Percentiles rank a stretch among this genome's conserved stretches.
Conservation (phyloP, 768 basidiomycete species). For the Boletus pseudopeckii region DNA sequence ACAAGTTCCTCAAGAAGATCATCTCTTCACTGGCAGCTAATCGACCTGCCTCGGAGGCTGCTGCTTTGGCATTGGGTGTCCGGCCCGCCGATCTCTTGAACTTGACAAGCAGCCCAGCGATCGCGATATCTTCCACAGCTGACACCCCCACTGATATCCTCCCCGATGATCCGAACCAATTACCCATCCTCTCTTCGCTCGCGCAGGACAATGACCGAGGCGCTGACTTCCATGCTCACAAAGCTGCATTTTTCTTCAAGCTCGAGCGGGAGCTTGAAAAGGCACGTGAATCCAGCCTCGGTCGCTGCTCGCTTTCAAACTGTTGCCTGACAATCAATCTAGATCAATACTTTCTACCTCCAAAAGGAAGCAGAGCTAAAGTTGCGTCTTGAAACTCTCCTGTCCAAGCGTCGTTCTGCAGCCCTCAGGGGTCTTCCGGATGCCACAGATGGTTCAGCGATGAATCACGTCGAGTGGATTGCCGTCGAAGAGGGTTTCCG, state of each 20-base stretch:
- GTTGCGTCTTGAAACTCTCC: constrained; percentile 84
- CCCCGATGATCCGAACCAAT: constrained; percentile 43
- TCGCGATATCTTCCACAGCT: constrained; percentile 23
- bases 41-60: constrained; percentile 87
- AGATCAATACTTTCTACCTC: constrained; percentile 98
- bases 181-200: constrained; percentile 59
- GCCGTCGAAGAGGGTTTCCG: constrained; percentile 97
- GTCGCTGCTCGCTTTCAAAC: constrained; percentile 3
- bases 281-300: constrained; percentile 41
- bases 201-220: constrained; percentile 71
- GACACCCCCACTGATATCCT: constrained; percentile 14
- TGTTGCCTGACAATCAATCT: constrained; percentile 5
- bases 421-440: constrained; percentile 71
- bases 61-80: constrained; percentile 77
- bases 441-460: constrained; percentile 52
- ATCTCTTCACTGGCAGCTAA: constrained; percentile 92
- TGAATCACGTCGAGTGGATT: constrained; percentile 82
- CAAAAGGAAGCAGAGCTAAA: constrained; percentile 96
- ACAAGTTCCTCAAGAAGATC: constrained; percentile 98
- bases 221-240: constrained; percentile 88
- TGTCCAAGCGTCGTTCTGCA: constrained; percentile 89
- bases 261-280: constrained; percentile 97
- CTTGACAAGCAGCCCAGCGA: constrained; percentile 32
- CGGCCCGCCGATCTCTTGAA: constrained; percentile 58
- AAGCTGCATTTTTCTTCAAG: constrained; percentile 98